These are phyloP conservation scores for Chrysanthemum lavandulifolium DNA, from an alignment of 129 eudicot genomes.

Conservation along the genomic window DNA sequence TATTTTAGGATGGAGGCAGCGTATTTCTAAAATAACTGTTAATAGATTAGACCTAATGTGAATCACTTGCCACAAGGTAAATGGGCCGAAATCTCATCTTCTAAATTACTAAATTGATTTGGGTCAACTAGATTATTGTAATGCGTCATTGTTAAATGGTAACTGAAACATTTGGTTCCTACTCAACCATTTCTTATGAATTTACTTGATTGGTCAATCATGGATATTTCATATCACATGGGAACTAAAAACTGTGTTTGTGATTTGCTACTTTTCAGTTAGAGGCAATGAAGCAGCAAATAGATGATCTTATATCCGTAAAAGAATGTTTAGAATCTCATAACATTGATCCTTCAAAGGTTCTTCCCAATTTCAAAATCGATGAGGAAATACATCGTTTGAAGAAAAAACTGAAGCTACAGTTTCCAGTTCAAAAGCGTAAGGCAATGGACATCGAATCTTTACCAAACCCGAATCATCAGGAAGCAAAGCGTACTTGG, in stretches of 20 bases:
- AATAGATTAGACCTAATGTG: too few species aligned
- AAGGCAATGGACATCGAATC: conserved; percentile 41
- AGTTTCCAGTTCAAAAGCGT: conserved; percentile 35
- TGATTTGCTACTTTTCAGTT: conserved; percentile 41
- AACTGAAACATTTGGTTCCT: too few species aligned
- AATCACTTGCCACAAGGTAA: too few species aligned
- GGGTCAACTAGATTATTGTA: too few species aligned
- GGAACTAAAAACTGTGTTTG: background rate
- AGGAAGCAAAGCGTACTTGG: conserved; percentile 43
- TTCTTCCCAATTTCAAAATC: conserved; percentile 43
- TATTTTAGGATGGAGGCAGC: too few species aligned
- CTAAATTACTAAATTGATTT: too few species aligned
- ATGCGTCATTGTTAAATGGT: too few species aligned
- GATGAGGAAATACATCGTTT: conserved; percentile 36
- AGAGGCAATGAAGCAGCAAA: conserved; percentile 40
- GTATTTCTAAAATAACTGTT: too few species aligned
- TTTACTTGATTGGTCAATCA: too few species aligned
- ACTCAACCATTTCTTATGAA: too few species aligned
- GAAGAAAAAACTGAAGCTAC: conserved; percentile 36
- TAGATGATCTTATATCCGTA: conserved; percentile 46
- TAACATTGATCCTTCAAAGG: conserved; percentile 46
- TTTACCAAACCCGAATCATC: conserved; percentile 23
- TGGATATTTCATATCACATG: too few species aligned
- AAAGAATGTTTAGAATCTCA: conserved; percentile 49
- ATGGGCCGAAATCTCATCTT: too few species aligned